phyloP scores from a whole-genome alignment of 345 rosid genomes.

The Melaleuca quinquenervia region DNA sequence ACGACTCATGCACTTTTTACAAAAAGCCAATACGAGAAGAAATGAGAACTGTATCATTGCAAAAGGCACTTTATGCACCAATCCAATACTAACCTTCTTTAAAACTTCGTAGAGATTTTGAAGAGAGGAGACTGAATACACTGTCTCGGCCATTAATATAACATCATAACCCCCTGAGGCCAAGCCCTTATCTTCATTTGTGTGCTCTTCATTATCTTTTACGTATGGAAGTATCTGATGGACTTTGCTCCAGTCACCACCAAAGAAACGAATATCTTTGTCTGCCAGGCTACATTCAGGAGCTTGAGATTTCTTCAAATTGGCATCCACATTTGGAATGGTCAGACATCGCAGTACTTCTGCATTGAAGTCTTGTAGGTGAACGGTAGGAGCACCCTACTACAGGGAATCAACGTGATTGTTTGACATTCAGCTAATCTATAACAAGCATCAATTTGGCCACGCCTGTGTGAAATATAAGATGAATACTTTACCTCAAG shows the following conservation, averaged over 20 bases:
- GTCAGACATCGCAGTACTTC: slow-evolving; percentile 78
- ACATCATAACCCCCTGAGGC: slow-evolving; percentile 47
- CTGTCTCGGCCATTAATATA: slow-evolving; percentile 87
- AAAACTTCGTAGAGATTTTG: slow-evolving; percentile 54
- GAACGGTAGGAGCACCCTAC: slow-evolving; percentile 59
- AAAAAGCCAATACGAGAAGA: too few relatives aligned
- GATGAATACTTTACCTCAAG: slow-evolving; percentile 41
- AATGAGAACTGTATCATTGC: too few relatives aligned
- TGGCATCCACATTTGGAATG: slow-evolving; percentile 60
- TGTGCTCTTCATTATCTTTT: slow-evolving; percentile 19
- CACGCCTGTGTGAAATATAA: neutral
- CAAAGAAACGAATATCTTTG: slow-evolving; percentile 40
- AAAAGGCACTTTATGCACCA: neutral
- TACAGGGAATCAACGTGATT: neutral
- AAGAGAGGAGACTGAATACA: slow-evolving; percentile 61
- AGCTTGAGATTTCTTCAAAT: slow-evolving; percentile 15
- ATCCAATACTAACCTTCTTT: slow-evolving; percentile 43
- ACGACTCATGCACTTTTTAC: slow-evolving; percentile 36
- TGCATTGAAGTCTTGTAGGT: slow-evolving; percentile 85
- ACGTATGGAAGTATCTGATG: slow-evolving; percentile 50
- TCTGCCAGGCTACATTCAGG: slow-evolving; percentile 1
- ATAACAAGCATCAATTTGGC: neutral
- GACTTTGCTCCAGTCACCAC: slow-evolving; percentile 84
- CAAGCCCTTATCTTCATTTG: neutral
- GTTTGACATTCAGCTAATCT: neutral